Base-by-base conservation (phyloP, 768 basidiomycete genomes). In the Pilatotrama ljubarskyi region DNA sequence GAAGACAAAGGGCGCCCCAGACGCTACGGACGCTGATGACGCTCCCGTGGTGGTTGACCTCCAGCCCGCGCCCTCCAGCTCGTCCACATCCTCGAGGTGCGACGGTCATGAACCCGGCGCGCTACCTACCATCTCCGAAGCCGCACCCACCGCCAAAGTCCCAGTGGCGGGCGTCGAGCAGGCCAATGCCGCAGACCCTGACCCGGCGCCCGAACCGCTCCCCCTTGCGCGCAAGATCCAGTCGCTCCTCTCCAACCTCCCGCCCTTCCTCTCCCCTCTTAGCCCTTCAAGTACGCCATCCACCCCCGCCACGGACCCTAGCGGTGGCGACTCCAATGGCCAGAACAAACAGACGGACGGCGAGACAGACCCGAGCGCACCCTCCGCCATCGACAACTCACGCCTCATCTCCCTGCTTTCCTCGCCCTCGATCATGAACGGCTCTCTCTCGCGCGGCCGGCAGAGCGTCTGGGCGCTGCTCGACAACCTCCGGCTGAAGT, bases 351-450 rank as follows among this genome's bases (percentile, higher is more conserved):
- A 53, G 15, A 52, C 65, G 17, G 51, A 56, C 50, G 53, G 64
- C 24, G 54, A 55, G 13, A 38, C 65, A 5, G 63, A 48, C 41
- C 47, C 59, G 13, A 36, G 60, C 73, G 29, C 73, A 73, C 26
- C 79, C 2, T 63, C 72, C 3, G 72, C 73, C 1, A 74, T 75
- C 15, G 68, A 79, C 10, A 85, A 87, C 64, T 71, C 78, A 4
- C 74, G 77, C 50, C 73, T 84, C 35, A 73, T 84, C 43, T 71
- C 77, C 32, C 74, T 83, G 59, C 74, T 90, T 29, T 82, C 83
- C 14, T 83, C 84, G 0, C 79, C 86, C 57, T 73, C 77, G n/a
- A 70, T 84, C n/a, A 88, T 89, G 85, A 86, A 84, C 52, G 83
- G 86, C 10, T 76, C 77, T 20, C 60, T 71, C 5, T 70, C 73